Conservation (phyloP, 495 filamentous ascomycete genomes). For the Neurospora sp. region DNA sequence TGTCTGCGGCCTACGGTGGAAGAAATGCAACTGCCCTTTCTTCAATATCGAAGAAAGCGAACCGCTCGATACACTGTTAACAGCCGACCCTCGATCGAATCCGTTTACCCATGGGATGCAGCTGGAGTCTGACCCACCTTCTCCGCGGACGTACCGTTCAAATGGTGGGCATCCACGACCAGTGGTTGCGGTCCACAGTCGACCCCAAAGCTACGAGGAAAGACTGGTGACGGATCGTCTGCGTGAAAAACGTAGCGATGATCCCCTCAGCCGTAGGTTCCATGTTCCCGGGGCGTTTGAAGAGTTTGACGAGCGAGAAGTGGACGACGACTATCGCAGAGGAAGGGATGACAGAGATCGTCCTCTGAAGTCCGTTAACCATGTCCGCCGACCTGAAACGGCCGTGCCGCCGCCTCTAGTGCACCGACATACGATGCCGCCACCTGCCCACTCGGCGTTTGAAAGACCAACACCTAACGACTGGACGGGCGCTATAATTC, state of each 20-base stretch:
- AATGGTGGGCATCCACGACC: slow-evolving; percentile 9
- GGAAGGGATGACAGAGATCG: slow-evolving; percentile 12
- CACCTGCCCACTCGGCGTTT: slow-evolving; percentile 21
- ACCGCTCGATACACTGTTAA: slow-evolving; percentile 30
- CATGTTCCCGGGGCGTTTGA: slow-evolving; percentile 30
- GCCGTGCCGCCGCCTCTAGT: slow-evolving; percentile 25
- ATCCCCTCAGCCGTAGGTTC: slow-evolving; percentile 44
- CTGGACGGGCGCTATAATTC: slow-evolving; percentile 8
- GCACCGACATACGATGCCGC: slow-evolving; percentile 14
- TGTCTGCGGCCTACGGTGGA: slow-evolving; percentile 69
- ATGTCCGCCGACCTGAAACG: slow-evolving; percentile 31
- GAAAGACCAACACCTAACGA: slow-evolving; percentile 16
- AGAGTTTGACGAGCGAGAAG: slow-evolving; percentile 30
- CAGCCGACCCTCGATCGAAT: slow-evolving; percentile 7
- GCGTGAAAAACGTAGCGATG: slow-evolving; percentile 45
- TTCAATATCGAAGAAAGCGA: slow-evolving; percentile 62
- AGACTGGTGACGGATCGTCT: slow-evolving; percentile 39
- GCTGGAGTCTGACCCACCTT: slow-evolving; percentile 11
- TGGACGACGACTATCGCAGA: slow-evolving; percentile 15
- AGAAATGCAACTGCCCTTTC: slow-evolving; percentile 70
- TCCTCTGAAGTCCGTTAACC: slow-evolving; percentile 32
- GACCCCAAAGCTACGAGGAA: slow-evolving; percentile 40
- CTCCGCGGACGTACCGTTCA: slow-evolving; percentile 19
- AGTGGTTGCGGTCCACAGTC: slow-evolving; percentile 15
- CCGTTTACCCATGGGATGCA: slow-evolving; percentile 12